Evolutionary conservation across 169 alveolate genomes (phyloP), one percentile per base, ranked within the genome.

Genomic region (Plasmodium fragile): DNA sequence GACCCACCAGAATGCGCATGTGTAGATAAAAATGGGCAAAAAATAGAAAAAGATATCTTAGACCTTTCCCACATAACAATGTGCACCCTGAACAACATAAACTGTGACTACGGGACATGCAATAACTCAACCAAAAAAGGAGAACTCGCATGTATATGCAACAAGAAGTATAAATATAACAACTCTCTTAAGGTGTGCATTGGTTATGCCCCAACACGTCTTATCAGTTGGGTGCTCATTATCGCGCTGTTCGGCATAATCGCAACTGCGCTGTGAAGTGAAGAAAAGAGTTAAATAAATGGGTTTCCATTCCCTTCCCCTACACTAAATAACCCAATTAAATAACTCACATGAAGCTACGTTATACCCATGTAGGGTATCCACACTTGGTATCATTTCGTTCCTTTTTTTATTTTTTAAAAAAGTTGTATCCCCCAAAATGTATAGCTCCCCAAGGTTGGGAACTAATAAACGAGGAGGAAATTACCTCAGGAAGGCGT

Each of bases 51-150:
- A 22, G 55, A 36, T 53, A 85, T 49, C 16, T 85, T 85, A n/a
- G 93, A 85, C 45, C 85, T 85, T 77, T 85, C 93, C 7, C 36
- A 85, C 80, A 85, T 85, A 85, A 73, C 34, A n/a, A 18, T 73
- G 22, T 85, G 93, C 53, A 85, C 93, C 28, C 93, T 85, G 43
- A 85, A 85, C 45, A 43, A 69, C 69, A 85, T 85, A n/a, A 85
- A 73, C 43, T 85, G 93, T 53, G 84, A 85, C 59, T 41, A 73
- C 69, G 93, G 93, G 13, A 85, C 25, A 59, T 85, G 93, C 65
- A 85, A 65, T 75, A 85, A 85, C 43, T 32, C 69, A 34, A 30
- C 59, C 52, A 69, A 75, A 52, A 85, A 73, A n/a, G 65, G 79
- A 18, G 80, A 85, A 52, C 52, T 85, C 8, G 93, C 85, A 73